Evolutionary conservation across 495 filamentous ascomycete genomes (phyloP), one percentile per base, ranked within the genome.

Genomic region (Xylaria intraflava): DNA sequence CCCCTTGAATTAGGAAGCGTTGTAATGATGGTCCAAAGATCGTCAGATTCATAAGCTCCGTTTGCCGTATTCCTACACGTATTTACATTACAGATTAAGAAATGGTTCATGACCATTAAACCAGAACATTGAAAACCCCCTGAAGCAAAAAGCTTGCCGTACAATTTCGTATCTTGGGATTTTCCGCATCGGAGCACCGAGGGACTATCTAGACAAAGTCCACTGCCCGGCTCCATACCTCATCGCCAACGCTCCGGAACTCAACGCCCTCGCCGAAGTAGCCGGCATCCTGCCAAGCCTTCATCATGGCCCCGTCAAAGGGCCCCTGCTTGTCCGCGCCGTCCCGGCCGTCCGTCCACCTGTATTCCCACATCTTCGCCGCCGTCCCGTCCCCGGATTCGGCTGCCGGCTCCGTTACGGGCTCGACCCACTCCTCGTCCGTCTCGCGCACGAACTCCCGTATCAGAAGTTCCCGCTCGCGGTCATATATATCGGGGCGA

Each of bases 261-360:
- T 97, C 92, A 22, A 95, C 88, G 0, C 89, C 92, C 59, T 95
- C 88, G 1, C 85, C 89, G 72, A 98, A 98, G 59, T 96, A 97
- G 5, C 94, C 94, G 10, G 89, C 89, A 49, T 85, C 79, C 54
- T 84, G 80, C 93, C 93, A 98, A 0, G 86, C 84, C 41, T 78
- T 77, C 93, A 98, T 98, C 44, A 84, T 89, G 0, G 73, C 60
- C 12, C 79, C 83, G 61, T 95, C 88, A 65, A 91, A 98, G 1
- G 91, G 90, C 0, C 93, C 94, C 68, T 97, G 87, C 29, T 79
- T 77, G 44, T 83, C 77, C 0, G 81, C 88, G 3, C 82, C 85
- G 62, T 95, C 93, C n/a, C 89, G 76, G 38, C 84, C 89, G 61
- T 95, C 90, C 12, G 80, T 83, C 93, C 93, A 97, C 24, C 88